Evolutionary conservation across 2,329 filamentous ascomycete species (phyloP).

Genomic region (Fusarium udum): DNA sequence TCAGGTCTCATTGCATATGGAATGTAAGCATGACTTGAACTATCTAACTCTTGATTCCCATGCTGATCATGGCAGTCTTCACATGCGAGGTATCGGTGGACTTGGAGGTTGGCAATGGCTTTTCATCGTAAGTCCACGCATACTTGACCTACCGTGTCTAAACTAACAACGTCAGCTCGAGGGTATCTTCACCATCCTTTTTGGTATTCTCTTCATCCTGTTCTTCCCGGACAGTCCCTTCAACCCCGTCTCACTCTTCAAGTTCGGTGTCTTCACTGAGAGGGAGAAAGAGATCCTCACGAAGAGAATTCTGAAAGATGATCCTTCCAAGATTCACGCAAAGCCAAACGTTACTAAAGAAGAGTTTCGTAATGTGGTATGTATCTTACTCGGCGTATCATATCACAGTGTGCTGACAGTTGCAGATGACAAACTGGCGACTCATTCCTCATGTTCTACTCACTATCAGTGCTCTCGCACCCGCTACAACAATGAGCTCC

Average conservation of each 20-base stretch:
- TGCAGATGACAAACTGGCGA: slow-evolving; percentile 50
- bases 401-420: neutral
- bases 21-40: slow-evolving; percentile 17
- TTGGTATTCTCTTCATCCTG: slow-evolving; percentile 28
- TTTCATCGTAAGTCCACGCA: slow-evolving; percentile 28
- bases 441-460: slow-evolving; percentile 47
- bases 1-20: slow-evolving; percentile 49
- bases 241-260: slow-evolving; percentile 46
- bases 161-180: slow-evolving; percentile 33
- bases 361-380: slow-evolving; percentile 49
- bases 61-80: slow-evolving; percentile 18
- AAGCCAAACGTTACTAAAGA: slow-evolving; percentile 44
- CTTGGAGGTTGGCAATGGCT: slow-evolving; percentile 42
- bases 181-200: slow-evolving; percentile 49
- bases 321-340: slow-evolving; percentile 47
- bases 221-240: slow-evolving; percentile 33
- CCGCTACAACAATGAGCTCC: slow-evolving; percentile 28
- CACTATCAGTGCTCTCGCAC: slow-evolving; percentile 31
- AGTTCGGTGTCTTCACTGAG: slow-evolving; percentile 47
- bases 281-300: slow-evolving; percentile 48
- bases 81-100: slow-evolving; percentile 39
- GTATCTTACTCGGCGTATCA: neutral
- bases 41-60: neutral
- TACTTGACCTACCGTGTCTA: neutral
- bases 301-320: slow-evolving; percentile 42